These are phyloP conservation scores for Blastobotrys arbuscula DNA, from an alignment of 1,139 yeast genomes.

Conservation along the genomic window DNA sequence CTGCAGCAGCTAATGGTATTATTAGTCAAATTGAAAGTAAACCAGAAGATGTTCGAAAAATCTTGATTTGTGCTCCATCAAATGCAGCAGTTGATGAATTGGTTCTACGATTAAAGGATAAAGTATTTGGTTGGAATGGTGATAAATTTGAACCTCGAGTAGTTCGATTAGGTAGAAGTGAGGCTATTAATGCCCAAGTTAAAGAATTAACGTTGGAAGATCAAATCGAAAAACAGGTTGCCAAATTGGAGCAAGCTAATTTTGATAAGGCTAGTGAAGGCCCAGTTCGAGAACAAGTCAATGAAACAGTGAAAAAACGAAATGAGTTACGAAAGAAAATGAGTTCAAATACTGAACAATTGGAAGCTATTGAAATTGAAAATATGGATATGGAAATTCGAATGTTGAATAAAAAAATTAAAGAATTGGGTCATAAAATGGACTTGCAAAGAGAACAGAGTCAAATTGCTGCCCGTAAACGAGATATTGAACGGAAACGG, in stretches of 20 bases:
- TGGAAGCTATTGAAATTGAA: conserved; percentile 22
- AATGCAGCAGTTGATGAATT: conserved; percentile 98
- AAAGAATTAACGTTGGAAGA: conserved; percentile 84
- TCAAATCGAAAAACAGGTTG: conserved; percentile 64
- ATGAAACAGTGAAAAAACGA: conserved; percentile 47
- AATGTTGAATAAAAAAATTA: conserved; percentile 53
- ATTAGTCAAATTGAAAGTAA: conserved; percentile 14
- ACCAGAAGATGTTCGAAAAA: conserved; percentile 40
- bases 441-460: conserved; percentile 69
- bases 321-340: conserved; percentile 43
- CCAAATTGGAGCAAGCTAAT: conserved; percentile 38
- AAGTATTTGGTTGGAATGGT: conserved; percentile 56
- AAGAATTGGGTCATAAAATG: conserved; percentile 61
- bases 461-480: conserved; percentile 61
- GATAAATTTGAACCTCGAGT: conserved; percentile 56
- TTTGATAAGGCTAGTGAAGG: conserved; percentile 37
- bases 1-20: conserved; percentile 37
- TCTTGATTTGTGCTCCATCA: conserved; percentile 94
- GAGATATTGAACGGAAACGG: conserved; percentile 73
- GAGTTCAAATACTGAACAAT: conserved; percentile 24
- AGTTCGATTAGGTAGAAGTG: conserved; percentile 89
- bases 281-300: conserved; percentile 49
- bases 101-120: conserved; percentile 75
- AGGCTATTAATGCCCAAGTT: conserved; percentile 79
- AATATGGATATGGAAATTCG: conserved; percentile 34